Evolutionary conservation across 2,329 filamentous ascomycete genomes (phyloP), one percentile per base, ranked within the genome.

Genomic region (Lizonia empirigonia): DNA sequence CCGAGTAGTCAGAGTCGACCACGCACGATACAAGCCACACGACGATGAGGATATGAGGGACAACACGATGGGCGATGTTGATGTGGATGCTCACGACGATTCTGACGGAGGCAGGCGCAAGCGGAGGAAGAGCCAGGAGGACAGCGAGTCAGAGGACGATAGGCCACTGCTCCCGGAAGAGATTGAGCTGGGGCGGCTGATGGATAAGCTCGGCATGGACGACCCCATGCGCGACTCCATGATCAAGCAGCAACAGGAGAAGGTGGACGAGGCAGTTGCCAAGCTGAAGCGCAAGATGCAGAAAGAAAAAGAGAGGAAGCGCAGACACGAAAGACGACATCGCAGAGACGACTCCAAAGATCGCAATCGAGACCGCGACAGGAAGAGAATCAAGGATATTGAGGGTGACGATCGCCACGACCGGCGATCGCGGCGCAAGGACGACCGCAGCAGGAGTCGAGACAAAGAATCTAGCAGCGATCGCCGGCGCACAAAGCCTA

Each of bases 211-310:
- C 58, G 94, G 97, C 59, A 92, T 97, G 19, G 93, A 97, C 55
- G 94, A 99, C 71, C 94, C 94, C 0, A 99, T 99, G 94, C 97
- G 96, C 75, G 85, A 85, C 29, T 97, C 90, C 64, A 71, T 97
- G 58, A 85, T 97, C 42, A 84, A 93, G 58, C 89, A 96, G 75
- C 97, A 97, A 81, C 91, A 89, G 74, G 90, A 91, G 69, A 90
- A 96, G 70, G 83, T 96, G 10, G 85, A 88, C 46, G 82, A 83
- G 51, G 92, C 90, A 3, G 74, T 89, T 61, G 78, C 80, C 57
- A 81, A 75, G 61, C 69, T 81, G 42, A 78, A 80, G 36, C 81
- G 74, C 67, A 75, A 67, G 62, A 77, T 78, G 50, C 70, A 68
- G 38, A 73, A 68, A 52, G 75, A 81, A 74, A 72, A 69, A 55